Evolutionary conservation across 805 yeast genomes (phyloP), one percentile per base, ranked within the genome.

Genomic region (Torulaspora microellipsoides): DNA sequence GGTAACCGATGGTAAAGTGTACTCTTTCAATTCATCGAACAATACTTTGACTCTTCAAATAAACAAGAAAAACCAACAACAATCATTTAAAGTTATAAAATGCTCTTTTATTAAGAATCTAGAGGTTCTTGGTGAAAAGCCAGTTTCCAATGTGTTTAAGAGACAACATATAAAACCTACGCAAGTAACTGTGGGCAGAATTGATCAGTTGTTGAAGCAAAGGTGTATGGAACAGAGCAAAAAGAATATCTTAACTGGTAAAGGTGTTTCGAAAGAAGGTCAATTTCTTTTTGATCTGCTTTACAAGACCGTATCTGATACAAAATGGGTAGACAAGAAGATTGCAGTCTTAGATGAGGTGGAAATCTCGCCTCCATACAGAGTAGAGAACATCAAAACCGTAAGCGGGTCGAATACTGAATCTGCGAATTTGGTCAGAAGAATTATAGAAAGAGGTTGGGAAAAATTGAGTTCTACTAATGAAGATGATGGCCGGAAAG

Each of bases 1-100:
- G 23, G 68, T 69, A 8, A 69, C 79, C 40, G 69, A 70, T n/a
- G 95, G 93, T 1, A 66, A 72, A 27, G 72, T 85, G 31, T 81
- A 79, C 59, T 73, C 88, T 8, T 81, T 76, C 59, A 76, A 78
- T 45, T 68, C 80, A 7, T 43, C 71, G 70, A 42, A 66, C 50
- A 53, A 51, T 27, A 59, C 69, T 0, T 49, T 71, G 0, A 64
- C 70, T 44, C 67, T 60, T 8, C 58, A 54, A 36, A 53, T 58
- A 3, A 38, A 50, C 12, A 56, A 48, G 46, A 54, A 57, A 42
- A 39, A 52, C 34, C 37, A 48, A 42, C 51, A 56, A 45, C 43
- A 59, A 52, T 47, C 52, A 28, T 80, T 76, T 60, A 72, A 75
- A 46, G 65, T 83, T 37, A 66, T 83, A 40, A 80, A 80, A 56